These are phyloP conservation scores for Endotrypanum monterogeii DNA, from an alignment of 208 protist species.

Conservation along the genomic window DNA sequence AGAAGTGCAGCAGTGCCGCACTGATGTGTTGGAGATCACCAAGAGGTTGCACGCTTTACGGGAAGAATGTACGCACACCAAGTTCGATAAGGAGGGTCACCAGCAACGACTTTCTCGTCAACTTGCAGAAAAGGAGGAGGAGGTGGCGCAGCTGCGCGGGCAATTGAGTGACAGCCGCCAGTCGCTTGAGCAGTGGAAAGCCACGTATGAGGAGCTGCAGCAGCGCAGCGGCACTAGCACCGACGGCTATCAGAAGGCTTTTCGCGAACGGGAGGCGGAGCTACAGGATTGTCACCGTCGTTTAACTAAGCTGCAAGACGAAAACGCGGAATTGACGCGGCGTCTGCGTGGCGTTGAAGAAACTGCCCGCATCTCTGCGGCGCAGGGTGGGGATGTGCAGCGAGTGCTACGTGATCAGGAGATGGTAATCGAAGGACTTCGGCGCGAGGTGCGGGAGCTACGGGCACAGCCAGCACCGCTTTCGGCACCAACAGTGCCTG, in stretches of 20 bases:
- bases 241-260: slow-evolving; percentile 38
- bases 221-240: slow-evolving; percentile 33
- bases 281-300: slow-evolving; percentile 31
- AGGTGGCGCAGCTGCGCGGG: slow-evolving; percentile 44
- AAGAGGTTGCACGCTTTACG: slow-evolving; percentile 41
- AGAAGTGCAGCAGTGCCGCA: slow-evolving; percentile 49
- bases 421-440: slow-evolving; percentile 42
- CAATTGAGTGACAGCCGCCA: slow-evolving; percentile 48
- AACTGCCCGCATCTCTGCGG: slow-evolving; percentile 27
- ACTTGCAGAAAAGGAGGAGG: slow-evolving; percentile 52
- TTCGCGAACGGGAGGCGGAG: slow-evolving; percentile 62
- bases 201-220: slow-evolving; percentile 52
- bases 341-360: slow-evolving; percentile 39
- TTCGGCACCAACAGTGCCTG: background rate
- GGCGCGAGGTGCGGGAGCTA: slow-evolving; percentile 47
- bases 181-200: slow-evolving; percentile 53
- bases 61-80: slow-evolving; percentile 39
- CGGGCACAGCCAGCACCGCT: slow-evolving; percentile 14
- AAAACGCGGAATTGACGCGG: slow-evolving; percentile 45
- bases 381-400: slow-evolving; percentile 39
- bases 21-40: slow-evolving; percentile 46
- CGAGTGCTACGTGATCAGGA: slow-evolving; percentile 44
- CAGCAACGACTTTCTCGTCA: slow-evolving; percentile 38
- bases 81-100: slow-evolving; percentile 42
- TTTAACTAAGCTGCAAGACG: slow-evolving; percentile 35